A percentile compares a stretch with the other conserved stretches of the same genome.
Evolutionary conservation across 768 basidiomycete genomes (phyloP).

Genomic region (Lactarius tabidus): DNA sequence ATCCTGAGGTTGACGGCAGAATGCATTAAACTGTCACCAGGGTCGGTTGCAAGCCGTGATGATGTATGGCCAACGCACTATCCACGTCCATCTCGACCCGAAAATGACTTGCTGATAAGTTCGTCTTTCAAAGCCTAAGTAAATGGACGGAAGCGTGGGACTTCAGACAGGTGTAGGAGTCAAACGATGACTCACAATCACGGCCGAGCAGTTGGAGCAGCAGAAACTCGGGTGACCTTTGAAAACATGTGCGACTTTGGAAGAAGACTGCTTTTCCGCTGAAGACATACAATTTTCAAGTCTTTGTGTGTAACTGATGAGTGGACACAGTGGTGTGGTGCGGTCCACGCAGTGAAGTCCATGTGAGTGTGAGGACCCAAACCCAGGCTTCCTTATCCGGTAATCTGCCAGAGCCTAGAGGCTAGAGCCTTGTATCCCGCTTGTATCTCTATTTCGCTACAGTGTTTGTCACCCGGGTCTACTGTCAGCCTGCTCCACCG

Average conservation of each 20-base stretch:
- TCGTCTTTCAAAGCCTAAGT: slow-evolving; percentile 75
- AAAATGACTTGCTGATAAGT: slow-evolving; percentile 79
- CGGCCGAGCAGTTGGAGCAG: slow-evolving; percentile 65
- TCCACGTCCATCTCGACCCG: slow-evolving; percentile 77
- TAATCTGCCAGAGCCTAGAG: too few relatives aligned
- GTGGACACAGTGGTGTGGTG: not conserved
- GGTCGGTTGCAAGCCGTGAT: slow-evolving; percentile 1
- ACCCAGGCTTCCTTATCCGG: slow-evolving; percentile 1
- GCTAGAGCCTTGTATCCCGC: too few relatives aligned
- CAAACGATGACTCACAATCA: slow-evolving; percentile 49
- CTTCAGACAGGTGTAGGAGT: slow-evolving; percentile 7
- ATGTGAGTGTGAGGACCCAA: not conserved
- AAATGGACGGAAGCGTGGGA: not conserved
- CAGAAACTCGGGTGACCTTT: slow-evolving; percentile 63
- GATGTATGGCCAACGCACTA: slow-evolving; percentile 47
- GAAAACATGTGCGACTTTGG: slow-evolving; percentile 59
- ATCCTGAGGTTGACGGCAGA: slow-evolving; percentile 72
- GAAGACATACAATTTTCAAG: slow-evolving; percentile 8
- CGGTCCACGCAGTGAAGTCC: not conserved
- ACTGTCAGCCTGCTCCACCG: not conserved
- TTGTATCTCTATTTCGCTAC: not conserved
- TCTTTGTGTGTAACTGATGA: not conserved
- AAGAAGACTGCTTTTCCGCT: slow-evolving; percentile 15
- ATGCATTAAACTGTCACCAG: slow-evolving; percentile 58
- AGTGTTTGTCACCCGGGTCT: too few relatives aligned